Evolutionary conservation across 2,329 filamentous ascomycete species (phyloP).

Genomic region (Grosmannia clavigera): DNA sequence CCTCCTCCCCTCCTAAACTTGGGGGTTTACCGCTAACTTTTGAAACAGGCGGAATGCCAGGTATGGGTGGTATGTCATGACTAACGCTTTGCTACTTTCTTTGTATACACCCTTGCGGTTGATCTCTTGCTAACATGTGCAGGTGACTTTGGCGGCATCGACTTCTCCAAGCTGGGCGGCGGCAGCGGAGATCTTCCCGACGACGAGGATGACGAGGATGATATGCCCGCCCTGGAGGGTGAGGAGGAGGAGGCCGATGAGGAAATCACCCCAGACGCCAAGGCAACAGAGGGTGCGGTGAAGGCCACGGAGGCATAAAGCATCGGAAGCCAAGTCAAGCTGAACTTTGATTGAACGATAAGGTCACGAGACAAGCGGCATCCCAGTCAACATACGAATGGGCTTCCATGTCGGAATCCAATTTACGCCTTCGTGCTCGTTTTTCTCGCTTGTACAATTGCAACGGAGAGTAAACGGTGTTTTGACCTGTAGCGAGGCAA

Average conservation of each 20-base stretch:
- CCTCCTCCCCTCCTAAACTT: not conserved
- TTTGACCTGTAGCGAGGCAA: not conserved
- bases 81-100: not conserved
- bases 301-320: not conserved
- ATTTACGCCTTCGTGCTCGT: not conserved
- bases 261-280: slow-evolving; percentile 21
- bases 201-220: slow-evolving; percentile 52
- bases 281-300: slow-evolving; percentile 11
- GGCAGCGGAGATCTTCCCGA: slow-evolving; percentile 33
- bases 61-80: slow-evolving; percentile 11
- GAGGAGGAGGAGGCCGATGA: slow-evolving; percentile 25
- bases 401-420: not conserved
- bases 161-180: slow-evolving; percentile 82
- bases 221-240: slow-evolving; percentile 73
- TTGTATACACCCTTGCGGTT: not conserved
- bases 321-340: not conserved
- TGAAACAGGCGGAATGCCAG: slow-evolving; percentile 7
- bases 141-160: slow-evolving; percentile 71
- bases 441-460: not conserved
- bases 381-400: not conserved
- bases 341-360: not conserved
- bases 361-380: not conserved
- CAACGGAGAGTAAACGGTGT: not conserved
- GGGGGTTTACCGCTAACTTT: not conserved
- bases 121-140: not conserved